Conservation (phyloP, 176 grass and related monocot genomes). For the Aechmea fasciata region DNA sequence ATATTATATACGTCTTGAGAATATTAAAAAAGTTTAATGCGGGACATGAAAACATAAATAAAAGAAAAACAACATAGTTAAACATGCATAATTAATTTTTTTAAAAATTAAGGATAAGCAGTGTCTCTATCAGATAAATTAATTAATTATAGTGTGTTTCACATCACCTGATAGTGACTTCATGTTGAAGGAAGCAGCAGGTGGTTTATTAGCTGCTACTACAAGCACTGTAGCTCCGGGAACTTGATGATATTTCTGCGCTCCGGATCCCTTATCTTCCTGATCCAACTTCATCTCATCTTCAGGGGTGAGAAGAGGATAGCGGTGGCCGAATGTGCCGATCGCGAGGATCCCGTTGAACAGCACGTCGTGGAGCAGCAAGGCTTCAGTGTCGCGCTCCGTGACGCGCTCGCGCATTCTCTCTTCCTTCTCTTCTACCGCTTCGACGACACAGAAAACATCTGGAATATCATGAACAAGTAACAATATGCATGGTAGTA, state of each 20-base stretch:
- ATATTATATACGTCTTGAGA: too few relatives aligned
- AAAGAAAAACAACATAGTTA: too few relatives aligned
- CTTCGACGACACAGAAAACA: conserved; percentile 16
- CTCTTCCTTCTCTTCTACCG: conserved; percentile 41
- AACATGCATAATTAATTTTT: too few relatives aligned
- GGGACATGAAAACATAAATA: too few relatives aligned
- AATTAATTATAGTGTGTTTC: neutral
- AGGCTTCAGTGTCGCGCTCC: conserved; percentile 74
- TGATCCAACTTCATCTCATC: conserved; percentile 13
- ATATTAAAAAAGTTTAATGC: too few relatives aligned
- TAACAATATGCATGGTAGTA: too few relatives aligned
- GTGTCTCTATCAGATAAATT: too few relatives aligned
- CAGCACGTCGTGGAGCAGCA: conserved; percentile 79
- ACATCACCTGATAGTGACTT: neutral
- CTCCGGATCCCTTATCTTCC: conserved; percentile 18
- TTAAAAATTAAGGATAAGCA: too few relatives aligned
- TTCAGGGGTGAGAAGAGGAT: conserved; percentile 11
- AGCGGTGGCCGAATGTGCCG: conserved; percentile 61
- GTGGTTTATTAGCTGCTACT: conserved; percentile 27
- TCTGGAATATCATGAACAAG: neutral
- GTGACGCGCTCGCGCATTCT: conserved; percentile 17
- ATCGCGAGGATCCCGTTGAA: conserved; percentile 72
- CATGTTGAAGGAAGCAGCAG: conserved; percentile 8
- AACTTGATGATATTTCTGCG: conserved; percentile 19
- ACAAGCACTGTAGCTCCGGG: conserved; percentile 17